Evolutionary conservation across 371 early-diverging fungal species (phyloP).

Genomic region (Neoconidiobolus thromboides): DNA sequence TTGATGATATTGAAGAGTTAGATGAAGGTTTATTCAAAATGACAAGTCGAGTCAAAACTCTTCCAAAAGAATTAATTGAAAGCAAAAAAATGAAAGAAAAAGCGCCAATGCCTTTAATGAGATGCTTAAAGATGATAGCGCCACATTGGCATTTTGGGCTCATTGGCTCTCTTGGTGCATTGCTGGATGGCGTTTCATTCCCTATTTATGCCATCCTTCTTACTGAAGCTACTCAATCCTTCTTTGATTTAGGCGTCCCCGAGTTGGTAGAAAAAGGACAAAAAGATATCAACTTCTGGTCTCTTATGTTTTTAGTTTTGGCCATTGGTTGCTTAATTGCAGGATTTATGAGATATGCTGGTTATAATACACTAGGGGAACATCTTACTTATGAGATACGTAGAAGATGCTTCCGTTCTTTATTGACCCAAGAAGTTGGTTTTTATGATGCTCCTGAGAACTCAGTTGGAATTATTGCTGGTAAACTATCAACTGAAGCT

Average conservation of each 20-base stretch:
- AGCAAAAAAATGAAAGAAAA: neutral
- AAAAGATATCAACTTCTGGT: conserved; percentile 23
- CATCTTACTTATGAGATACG: conserved; percentile 35
- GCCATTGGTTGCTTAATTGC: conserved; percentile 27
- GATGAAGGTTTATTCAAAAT: neutral
- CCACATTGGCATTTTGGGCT: conserved; percentile 22
- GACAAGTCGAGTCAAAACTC: neutral
- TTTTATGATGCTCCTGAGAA: conserved; percentile 73
- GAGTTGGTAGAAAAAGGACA: neutral
- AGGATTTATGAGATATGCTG: conserved; percentile 19
- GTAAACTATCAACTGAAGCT: conserved; percentile 69
- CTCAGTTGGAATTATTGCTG: conserved; percentile 61
- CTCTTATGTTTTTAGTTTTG: conserved; percentile 37
- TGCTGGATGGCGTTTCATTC: conserved; percentile 17
- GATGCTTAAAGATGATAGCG: neutral
- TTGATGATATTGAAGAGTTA: neutral
- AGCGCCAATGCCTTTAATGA: neutral
- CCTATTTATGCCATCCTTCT: conserved; percentile 22
- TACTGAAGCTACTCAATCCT: conserved; percentile 6
- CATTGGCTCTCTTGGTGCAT: conserved; percentile 16
- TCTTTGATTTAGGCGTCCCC: neutral
- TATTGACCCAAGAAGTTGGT: conserved; percentile 63
- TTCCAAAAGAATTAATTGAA: neutral
- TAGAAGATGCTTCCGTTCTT: conserved; percentile 24
- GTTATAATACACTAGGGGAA: conserved; percentile 24